Evolutionary conservation across 2,329 filamentous ascomycete species (phyloP).

Genomic region (Monosporascus sp.): DNA sequence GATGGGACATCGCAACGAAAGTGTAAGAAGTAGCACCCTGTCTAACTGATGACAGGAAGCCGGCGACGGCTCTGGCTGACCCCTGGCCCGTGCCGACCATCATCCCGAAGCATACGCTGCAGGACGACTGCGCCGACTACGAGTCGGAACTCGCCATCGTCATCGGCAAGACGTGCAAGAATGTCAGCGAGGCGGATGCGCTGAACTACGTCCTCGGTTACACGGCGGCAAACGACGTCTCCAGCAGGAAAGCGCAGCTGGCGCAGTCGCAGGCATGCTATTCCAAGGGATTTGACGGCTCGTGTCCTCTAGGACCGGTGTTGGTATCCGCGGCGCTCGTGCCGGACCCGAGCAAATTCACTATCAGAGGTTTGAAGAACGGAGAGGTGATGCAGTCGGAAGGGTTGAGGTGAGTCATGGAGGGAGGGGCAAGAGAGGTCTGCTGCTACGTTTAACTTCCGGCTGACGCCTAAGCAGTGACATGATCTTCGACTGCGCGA

Average conservation of each 20-base stretch:
- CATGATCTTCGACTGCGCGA: constrained; percentile 15
- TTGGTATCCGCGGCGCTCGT: constrained; percentile 40
- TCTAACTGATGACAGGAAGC: constrained; percentile 35
- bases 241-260: constrained; percentile 51
- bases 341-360: constrained; percentile 34
- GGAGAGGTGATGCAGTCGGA: constrained; percentile 45
- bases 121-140: constrained; percentile 51
- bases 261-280: constrained; percentile 51
- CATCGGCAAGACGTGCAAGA: constrained; percentile 44
- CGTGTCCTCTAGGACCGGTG: constrained; percentile 48
- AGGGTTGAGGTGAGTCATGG: constrained; percentile 19
- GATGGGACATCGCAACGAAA: constrained; percentile 1
- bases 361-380: constrained; percentile 42
- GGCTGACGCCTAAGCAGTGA: constrained; percentile 34
- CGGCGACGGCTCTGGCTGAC: constrained; percentile 45
- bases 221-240: constrained; percentile 58
- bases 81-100: constrained; percentile 46
- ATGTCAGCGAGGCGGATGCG: constrained; percentile 51
- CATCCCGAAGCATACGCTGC: constrained; percentile 48
- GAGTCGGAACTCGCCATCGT: constrained; percentile 55
- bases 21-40: constrained; percentile 1
- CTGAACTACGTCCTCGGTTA: constrained; percentile 59
- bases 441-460: constrained; percentile 2
- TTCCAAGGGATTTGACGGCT: constrained; percentile 54
- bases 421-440: not conserved